Percentiles rank a stretch among this genome's conserved stretches.
Evolutionary conservation across 1,139 yeast species (phyloP).

Genomic region (Arxiozyma telluris): DNA sequence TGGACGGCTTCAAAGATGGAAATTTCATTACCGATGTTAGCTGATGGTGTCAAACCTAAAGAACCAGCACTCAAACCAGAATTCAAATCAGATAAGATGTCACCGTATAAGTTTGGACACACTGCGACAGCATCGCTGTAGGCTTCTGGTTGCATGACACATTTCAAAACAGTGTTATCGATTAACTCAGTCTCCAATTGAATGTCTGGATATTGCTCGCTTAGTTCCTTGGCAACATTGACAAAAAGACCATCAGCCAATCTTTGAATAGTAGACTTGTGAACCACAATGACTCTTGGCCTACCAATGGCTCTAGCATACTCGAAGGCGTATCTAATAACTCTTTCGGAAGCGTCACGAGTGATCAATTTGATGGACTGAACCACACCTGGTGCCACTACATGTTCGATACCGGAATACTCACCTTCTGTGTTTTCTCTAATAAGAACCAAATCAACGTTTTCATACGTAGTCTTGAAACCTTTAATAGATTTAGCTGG

Average conservation of each 20-base stretch:
- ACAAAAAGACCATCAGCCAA: conserved; percentile 95
- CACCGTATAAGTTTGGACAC: conserved; percentile 99
- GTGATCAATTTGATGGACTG: conserved; percentile 97
- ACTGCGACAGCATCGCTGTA: conserved; percentile 88
- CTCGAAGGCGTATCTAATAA: conserved; percentile 92
- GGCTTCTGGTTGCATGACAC: conserved; percentile 80
- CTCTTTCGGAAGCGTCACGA: conserved; percentile 91
- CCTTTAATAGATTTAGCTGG: conserved; percentile 94
- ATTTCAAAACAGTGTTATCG: conserved; percentile 88
- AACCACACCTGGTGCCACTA: conserved; percentile 95
- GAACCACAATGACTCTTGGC: conserved; percentile 88
- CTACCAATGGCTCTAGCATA: conserved; percentile 85
- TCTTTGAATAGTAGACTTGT: conserved; percentile 98
- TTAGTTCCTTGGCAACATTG: conserved; percentile 80
- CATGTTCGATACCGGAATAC: conserved; percentile 97
- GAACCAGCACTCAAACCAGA: conserved; percentile 94
- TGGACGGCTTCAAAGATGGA: conserved; percentile 98
- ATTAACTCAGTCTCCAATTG: conserved; percentile 76
- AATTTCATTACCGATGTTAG: conserved; percentile 97
- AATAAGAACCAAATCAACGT: conserved; percentile 90
- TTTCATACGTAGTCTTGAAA: conserved; percentile 86
- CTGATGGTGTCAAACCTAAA: conserved; percentile 96
- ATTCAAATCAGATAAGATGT: conserved; percentile 92
- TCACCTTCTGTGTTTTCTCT: conserved; percentile 99
- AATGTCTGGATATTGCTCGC: conserved; percentile 86